phyloP scores from a whole-genome alignment of 768 basidiomycete genomes.

The Auricularia heimuer region DNA sequence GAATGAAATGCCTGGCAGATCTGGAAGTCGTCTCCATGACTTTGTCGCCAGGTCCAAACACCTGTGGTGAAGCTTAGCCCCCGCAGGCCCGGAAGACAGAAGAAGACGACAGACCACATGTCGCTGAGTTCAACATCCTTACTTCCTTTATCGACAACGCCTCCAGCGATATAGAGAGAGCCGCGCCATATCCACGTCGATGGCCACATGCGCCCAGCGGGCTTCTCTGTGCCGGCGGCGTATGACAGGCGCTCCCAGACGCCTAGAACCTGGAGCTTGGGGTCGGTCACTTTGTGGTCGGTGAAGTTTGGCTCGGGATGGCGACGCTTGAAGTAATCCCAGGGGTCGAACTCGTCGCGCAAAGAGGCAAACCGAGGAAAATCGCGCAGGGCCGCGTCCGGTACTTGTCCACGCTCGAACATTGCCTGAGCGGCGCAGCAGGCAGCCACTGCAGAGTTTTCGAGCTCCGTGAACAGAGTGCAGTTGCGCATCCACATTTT shows the following conservation, averaged over 20 bases:
- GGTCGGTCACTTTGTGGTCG: neutral
- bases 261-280: constrained; percentile 25
- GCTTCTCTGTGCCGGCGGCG: constrained; percentile 20
- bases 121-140: neutral
- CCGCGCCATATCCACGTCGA: constrained; percentile 17
- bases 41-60: constrained; percentile 13
- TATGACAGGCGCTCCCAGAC: constrained; percentile 24
- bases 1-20: constrained; percentile 5
- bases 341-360: neutral
- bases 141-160: constrained; percentile 7
- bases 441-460: constrained; percentile 25
- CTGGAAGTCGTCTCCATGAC: constrained; percentile 13
- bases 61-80: constrained; percentile 10
- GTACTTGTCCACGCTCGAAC: neutral
- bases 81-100: constrained; percentile 2
- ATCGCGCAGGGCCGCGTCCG: neutral
- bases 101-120: neutral
- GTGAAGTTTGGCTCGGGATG: neutral
- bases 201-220: constrained; percentile 19
- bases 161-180: constrained; percentile 7
- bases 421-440: neutral
- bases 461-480: constrained; percentile 21
- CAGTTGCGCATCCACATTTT: neutral
- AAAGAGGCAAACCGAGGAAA: neutral
- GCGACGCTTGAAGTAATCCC: neutral